Evolutionary conservation across 495 filamentous ascomycete species (phyloP).

Genomic region (Chaetomium fimeti): DNA sequence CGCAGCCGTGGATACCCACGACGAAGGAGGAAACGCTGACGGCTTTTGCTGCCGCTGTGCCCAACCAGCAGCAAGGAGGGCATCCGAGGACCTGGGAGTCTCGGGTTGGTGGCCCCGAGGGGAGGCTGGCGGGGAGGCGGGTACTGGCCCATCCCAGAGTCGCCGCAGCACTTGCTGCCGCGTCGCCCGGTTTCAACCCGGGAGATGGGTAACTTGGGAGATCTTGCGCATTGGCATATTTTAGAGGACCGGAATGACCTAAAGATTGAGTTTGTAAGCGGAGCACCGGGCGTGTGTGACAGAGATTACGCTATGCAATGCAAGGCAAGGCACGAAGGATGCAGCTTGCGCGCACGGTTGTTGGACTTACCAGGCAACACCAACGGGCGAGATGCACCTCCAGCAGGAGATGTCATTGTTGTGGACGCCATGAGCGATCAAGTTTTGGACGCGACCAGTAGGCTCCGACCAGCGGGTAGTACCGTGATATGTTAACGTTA

Average conservation of each 20-base stretch:
- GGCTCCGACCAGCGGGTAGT: background rate
- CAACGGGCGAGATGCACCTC: conserved; percentile 8
- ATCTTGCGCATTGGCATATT: conserved; percentile 65
- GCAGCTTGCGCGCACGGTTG: background rate
- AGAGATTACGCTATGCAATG: conserved; percentile 6
- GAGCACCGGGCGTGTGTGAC: background rate
- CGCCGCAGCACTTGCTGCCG: conserved; percentile 72
- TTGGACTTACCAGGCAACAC: conserved; percentile 6
- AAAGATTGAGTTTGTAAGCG: conserved; percentile 26
- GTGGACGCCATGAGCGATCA: conserved; percentile 8
- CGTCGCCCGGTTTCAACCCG: conserved; percentile 60
- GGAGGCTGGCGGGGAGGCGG: background rate
- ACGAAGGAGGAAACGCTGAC: conserved; percentile 38
- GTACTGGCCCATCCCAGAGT: conserved; percentile 65
- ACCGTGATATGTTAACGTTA: conserved; percentile 8
- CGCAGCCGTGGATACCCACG: conserved; percentile 59
- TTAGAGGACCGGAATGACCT: conserved; percentile 56
- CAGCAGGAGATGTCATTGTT: background rate
- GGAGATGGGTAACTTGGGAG: conserved; percentile 65
- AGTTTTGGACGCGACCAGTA: conserved; percentile 1
- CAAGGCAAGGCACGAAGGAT: background rate
- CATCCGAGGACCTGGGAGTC: conserved; percentile 67
- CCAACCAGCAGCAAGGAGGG: conserved; percentile 64
- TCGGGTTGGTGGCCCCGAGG: conserved; percentile 53
- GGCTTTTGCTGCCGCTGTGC: conserved; percentile 53